Evolutionary conservation across 441 rosid genomes (phyloP).

Genomic region (Populus hybrid): DNA sequence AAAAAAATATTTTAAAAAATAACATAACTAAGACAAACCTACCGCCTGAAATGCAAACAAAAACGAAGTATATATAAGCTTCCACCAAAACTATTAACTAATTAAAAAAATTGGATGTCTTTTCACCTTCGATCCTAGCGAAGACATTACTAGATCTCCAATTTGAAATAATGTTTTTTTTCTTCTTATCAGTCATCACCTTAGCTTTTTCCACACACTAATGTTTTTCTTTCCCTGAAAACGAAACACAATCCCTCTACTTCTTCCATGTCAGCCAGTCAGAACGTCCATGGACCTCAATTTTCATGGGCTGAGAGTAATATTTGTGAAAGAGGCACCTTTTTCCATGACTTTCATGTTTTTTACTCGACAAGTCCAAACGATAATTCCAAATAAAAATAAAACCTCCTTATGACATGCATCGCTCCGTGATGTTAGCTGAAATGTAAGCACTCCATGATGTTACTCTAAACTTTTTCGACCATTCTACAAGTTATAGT

Average conservation of each 20-base stretch:
- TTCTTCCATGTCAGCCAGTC: not conserved
- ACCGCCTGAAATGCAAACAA: slow-evolving; percentile 23
- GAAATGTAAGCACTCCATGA: no score
- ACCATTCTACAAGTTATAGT: not conserved
- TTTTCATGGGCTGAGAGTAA: not conserved
- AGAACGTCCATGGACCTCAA: not conserved
- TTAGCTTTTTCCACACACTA: slow-evolving; percentile 38
- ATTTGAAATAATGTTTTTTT: slow-evolving; percentile 28
- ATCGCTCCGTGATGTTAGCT: no score
- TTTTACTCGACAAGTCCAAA: not conserved
- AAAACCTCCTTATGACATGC: not conserved
- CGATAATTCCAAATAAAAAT: not conserved
- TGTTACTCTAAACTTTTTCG: not conserved
- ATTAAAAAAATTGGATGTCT: not conserved
- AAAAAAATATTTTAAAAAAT: no score
- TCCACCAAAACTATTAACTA: not conserved
- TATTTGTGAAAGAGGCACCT: not conserved
- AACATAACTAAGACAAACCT: no score
- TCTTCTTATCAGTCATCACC: slow-evolving; percentile 46
- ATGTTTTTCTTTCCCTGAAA: no score
- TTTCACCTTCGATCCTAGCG: slow-evolving; percentile 40
- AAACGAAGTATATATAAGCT: not conserved
- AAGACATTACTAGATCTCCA: slow-evolving; percentile 33
- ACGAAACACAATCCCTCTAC: no score
- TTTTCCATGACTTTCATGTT: not conserved